Evolutionary conservation across 768 basidiomycete genomes (phyloP).

Genomic region (Infundibulicybe gibba): DNA sequence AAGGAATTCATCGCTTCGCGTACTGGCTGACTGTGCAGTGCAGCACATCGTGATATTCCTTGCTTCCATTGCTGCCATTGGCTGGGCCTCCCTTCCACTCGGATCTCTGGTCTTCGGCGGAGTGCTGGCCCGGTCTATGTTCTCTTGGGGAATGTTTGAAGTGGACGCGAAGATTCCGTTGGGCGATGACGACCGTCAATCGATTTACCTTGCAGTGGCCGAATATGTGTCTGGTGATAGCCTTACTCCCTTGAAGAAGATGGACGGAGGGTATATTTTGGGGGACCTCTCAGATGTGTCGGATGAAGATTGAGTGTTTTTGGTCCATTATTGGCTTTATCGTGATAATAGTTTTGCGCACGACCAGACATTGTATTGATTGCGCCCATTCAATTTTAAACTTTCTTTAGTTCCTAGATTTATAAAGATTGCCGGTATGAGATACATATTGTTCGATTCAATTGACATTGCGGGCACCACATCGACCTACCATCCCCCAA

Average conservation of each 20-base stretch:
- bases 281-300: neutral
- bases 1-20: conserved; percentile 34
- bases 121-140: conserved; percentile 21
- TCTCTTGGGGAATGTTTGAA: conserved; percentile 33
- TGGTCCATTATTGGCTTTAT: too few relatives aligned
- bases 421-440: too few relatives aligned
- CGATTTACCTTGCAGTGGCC: conserved; percentile 24
- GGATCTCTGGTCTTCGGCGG: conserved; percentile 21
- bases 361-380: too few relatives aligned
- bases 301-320: too few relatives aligned
- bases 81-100: conserved; percentile 21
- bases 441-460: too few relatives aligned
- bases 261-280: conserved; percentile 7
- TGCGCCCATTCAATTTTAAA: too few relatives aligned
- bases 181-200: conserved; percentile 38
- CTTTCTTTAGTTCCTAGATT: too few relatives aligned
- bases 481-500: too few relatives aligned
- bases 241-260: conserved; percentile 9
- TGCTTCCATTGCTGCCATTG: conserved; percentile 19
- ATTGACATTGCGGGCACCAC: too few relatives aligned
- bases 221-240: conserved; percentile 4
- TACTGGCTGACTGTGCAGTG: conserved; percentile 34
- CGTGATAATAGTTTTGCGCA: too few relatives aligned
- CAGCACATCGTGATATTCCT: conserved; percentile 35
- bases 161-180: conserved; percentile 28